Conservation (phyloP, 2,329 filamentous ascomycete species). For the Exophiala calicioides region DNA sequence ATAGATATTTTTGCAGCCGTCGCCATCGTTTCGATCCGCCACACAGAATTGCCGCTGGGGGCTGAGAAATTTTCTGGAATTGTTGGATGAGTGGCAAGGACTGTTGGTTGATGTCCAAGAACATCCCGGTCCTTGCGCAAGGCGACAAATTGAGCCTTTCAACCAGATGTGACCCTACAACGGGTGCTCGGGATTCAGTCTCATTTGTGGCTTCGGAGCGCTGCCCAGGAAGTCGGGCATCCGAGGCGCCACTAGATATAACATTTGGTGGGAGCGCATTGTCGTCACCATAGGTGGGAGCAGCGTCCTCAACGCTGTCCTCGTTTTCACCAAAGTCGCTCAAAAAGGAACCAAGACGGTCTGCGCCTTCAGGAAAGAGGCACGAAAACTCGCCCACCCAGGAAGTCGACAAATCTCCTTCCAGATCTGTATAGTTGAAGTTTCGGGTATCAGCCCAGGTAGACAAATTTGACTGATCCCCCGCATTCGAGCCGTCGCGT, state of each 20-base stretch:
- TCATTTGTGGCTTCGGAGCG: too few relatives aligned
- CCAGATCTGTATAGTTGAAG: background rate
- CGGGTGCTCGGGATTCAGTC: too few relatives aligned
- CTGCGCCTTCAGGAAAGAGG: conserved; percentile 1
- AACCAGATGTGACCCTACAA: too few relatives aligned
- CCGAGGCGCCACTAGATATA: too few relatives aligned
- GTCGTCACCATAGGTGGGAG: background rate
- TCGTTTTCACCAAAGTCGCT: too few relatives aligned
- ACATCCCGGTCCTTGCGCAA: too few relatives aligned
- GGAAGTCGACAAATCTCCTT: background rate
- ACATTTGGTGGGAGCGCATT: too few relatives aligned
- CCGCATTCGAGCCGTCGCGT: background rate
- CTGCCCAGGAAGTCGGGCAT: too few relatives aligned
- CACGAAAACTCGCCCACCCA: conserved; percentile 1
- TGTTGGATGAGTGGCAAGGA: background rate
- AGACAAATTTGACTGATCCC: background rate
- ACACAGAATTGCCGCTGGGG: conserved; percentile 1
- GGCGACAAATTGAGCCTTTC: too few relatives aligned
- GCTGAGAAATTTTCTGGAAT: background rate
- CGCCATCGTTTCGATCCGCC: conserved; percentile 4
- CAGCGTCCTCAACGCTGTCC: too few relatives aligned
- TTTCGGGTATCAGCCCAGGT: background rate
- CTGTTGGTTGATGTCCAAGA: too few relatives aligned
- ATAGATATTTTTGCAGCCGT: background rate
- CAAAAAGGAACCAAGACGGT: too few relatives aligned